Evolutionary conservation across 495 filamentous ascomycete species (phyloP), one percentile per base, ranked within the genome.

Genomic region (Penicillium pulvis): DNA sequence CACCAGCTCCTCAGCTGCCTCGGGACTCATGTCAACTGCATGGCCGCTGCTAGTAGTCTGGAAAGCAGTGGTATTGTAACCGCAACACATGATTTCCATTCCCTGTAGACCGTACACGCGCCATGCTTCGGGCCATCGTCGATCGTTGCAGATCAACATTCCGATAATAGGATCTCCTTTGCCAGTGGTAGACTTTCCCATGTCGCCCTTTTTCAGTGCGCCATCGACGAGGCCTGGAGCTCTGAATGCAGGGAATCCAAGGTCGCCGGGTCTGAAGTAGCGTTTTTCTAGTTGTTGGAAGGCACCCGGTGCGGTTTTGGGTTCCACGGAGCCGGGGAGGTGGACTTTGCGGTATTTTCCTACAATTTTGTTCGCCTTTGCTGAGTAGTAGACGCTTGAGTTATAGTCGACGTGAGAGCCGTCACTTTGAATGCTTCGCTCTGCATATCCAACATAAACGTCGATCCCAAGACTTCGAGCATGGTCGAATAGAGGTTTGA

Each of bases 141-240:
- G 59, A 59, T 81, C 79, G 54, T 81, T 82, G 66, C 79, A 81
- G 58, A 82, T 78, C 66, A 82, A 66, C 77, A 82, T 80, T 2
- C 79, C 79, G 26, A 80, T 43, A 31, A 82, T 77, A 2, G 79
- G 78, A 61, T 81, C 78, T 9, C 75, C 74, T 51, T 70, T 67
- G 16, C 69, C 76, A n/a, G 50, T 56, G 11, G 41, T 7, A 39
- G 53, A 55, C 65, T 11, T 17, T 10, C 20, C 36, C 1, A 35
- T 9, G 26, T n/a, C n/a, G 26, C 19, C 16, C 48, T 58, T 53
- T 41, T 58, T 58, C 19, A 53, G 9, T 2, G 56, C 56, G 7
- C 56, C 56, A 3, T 47, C 50, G 9, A 79, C 59, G 24, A 82
- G 62, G n/a, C 69, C 73, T 12, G 78, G 76, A 2, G 69, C 75